Evolutionary conservation across 106 monocot species (phyloP).

Genomic region (Posidonia australis): DNA sequence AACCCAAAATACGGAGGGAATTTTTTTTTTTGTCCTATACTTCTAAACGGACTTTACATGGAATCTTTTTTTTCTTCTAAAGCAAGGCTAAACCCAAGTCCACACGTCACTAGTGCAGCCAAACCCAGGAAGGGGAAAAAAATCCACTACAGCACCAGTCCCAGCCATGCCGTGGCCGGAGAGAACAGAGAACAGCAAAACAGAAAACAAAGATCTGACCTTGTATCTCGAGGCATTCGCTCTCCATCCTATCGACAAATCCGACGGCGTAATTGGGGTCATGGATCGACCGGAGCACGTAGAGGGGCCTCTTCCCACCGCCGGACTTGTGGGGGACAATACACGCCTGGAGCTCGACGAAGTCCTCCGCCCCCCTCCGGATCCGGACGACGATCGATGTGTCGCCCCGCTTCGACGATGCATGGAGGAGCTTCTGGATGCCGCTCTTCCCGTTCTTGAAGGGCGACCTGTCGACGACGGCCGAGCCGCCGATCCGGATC

Average conservation of each 20-base stretch:
- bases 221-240: constrained; percentile 59
- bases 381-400: constrained; percentile 50
- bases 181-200: too few species aligned
- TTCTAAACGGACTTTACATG: too few species aligned
- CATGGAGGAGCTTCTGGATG: constrained; percentile 56
- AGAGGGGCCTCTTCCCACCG: constrained; percentile 26
- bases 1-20: too few species aligned
- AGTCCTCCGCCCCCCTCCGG: constrained; percentile 23
- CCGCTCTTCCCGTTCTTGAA: constrained; percentile 58
- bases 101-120: too few species aligned
- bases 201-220: constrained; percentile 17
- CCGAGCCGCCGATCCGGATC: constrained; percentile 36
- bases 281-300: constrained; percentile 55
- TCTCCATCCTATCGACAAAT: constrained; percentile 59
- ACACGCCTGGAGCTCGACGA: constrained; percentile 49
- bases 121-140: too few species aligned
- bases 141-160: too few species aligned
- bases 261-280: constrained; percentile 76
- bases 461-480: constrained; percentile 18
- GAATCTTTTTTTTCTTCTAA: too few species aligned
- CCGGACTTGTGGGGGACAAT: constrained; percentile 41
- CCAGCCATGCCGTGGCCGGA: too few species aligned
- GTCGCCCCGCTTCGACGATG: constrained; percentile 48
- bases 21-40: too few species aligned
- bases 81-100: too few species aligned